Evolutionary conservation across 177 flowering plant species (phyloP), one percentile per base, ranked within the genome.

Genomic region (Vitis hybrid): DNA sequence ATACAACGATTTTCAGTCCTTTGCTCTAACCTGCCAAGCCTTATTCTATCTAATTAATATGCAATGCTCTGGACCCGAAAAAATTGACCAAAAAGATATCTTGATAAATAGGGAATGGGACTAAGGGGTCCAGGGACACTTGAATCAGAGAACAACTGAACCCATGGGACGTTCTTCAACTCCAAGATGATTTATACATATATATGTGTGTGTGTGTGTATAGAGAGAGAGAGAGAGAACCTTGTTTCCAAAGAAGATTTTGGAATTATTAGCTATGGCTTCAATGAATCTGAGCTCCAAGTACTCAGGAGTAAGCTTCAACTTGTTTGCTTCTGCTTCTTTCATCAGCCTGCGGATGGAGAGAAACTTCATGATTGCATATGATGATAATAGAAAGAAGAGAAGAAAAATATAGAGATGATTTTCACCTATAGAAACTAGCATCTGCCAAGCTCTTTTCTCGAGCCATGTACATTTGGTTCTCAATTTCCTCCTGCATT

Each of bases 381-480:
- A 6, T 6, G 18, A 2, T 41, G 46, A 41, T 8, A 41, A 41
- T 41, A 41, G 46, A 2, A 27, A 14, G 21, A 11, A 63, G 48
- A 30, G n/a, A 21, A 60, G 64, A 54, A 51, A 11, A 11, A 15
- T 7, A 4, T 52, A 56, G 52, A 67, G 52, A 15, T 9, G 5
- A 41, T 64, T 46, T 48, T 71, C 68, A 93, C 97, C 80, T 76
- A 71, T 95, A 91, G 77, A 77, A 90, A 73, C 86, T 67, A 11
- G 98, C 97, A 88, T 95, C 97, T 14, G 97, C 85, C 77, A 88
- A 84, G 75, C 98, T 91, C 80, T 88, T 94, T 79, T 95, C 86
- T 30, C 89, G 89, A 59, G 85, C 97, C 41, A 86, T 4, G 83
- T 93, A 91, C 92, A 95, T 93, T 17, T 84, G 83, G 66, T 93